phyloP scores from a whole-genome alignment of 2,329 filamentous ascomycete genomes.

The Epicoccum nigrum region DNA sequence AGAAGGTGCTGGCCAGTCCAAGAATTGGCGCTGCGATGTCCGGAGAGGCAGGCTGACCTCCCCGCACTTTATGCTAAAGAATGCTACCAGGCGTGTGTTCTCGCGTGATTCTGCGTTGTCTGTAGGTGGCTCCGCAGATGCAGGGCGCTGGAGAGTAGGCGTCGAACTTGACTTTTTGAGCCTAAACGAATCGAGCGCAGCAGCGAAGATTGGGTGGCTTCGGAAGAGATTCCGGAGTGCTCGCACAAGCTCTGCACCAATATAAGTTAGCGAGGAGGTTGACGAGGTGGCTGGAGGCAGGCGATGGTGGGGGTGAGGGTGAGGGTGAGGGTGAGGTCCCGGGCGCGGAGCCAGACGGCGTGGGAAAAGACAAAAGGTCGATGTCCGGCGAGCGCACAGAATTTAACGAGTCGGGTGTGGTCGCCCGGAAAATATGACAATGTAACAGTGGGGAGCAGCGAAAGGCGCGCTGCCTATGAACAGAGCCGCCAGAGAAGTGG shows the following conservation, averaged over 20 bases:
- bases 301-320: not conserved
- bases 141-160: conserved; percentile 8
- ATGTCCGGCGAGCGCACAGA: conserved; percentile 4
- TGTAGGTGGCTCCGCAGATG: conserved; percentile 8
- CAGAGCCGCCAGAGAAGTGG: conserved; percentile 9
- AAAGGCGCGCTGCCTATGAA: conserved; percentile 1
- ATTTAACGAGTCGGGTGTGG: not conserved
- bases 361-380: conserved; percentile 4
- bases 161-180: conserved; percentile 9
- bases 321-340: conserved; percentile 1
- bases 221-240: conserved; percentile 17
- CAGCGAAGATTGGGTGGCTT: conserved; percentile 14
- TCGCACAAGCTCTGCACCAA: conserved; percentile 20
- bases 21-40: conserved; percentile 39
- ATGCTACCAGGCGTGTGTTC: conserved; percentile 27
- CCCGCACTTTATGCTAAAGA: conserved; percentile 43
- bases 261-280: conserved; percentile 23
- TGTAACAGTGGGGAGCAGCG: conserved; percentile 8
- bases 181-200: conserved; percentile 12
- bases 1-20: conserved; percentile 38
- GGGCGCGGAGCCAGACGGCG: too few species aligned
- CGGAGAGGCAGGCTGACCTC: conserved; percentile 52
- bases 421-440: not conserved
- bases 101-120: conserved; percentile 7
- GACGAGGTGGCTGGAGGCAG: conserved; percentile 4